Conservation (phyloP, 176 grass and related monocot genomes). For the Alloteropsis semialata region DNA sequence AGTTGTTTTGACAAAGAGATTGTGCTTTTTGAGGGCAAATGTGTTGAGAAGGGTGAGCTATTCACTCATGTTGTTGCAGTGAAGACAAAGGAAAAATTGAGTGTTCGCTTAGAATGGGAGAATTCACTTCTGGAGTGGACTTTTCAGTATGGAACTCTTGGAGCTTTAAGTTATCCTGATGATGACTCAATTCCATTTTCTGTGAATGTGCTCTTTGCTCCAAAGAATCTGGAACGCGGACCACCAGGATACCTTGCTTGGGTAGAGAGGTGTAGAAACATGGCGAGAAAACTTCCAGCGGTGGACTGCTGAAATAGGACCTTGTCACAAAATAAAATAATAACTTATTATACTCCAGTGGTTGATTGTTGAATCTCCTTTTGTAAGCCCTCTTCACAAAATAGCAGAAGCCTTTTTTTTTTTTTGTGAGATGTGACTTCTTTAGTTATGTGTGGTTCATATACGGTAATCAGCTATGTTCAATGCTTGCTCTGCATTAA, state of each 20-base stretch:
- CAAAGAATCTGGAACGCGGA: not conserved
- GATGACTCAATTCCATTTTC: not conserved
- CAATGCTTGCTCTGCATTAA: no score
- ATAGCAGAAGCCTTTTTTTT: not conserved
- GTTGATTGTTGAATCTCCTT: not conserved
- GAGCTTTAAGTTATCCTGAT: not conserved
- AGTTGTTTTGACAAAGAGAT: conserved; percentile 15
- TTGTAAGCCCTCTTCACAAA: not conserved
- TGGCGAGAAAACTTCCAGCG: not conserved
- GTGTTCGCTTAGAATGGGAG: not conserved
- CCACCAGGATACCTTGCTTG: not conserved
- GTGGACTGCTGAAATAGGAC: not conserved
- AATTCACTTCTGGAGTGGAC: not conserved
- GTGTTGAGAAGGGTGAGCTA: not conserved
- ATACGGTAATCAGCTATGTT: not conserved
- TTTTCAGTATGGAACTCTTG: not conserved
- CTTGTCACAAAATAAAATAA: no score
- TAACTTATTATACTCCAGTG: no score
- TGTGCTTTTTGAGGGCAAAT: conserved; percentile 6
- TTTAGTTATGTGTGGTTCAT: not conserved
- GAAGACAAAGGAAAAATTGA: not conserved
- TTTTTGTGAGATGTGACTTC: not conserved
- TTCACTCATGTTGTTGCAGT: not conserved
- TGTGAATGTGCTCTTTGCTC: conserved; percentile 25
- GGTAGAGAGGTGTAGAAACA: not conserved